phyloP scores from a whole-genome alignment of 148 eudicot species.

The Linanthus parryae region DNA sequence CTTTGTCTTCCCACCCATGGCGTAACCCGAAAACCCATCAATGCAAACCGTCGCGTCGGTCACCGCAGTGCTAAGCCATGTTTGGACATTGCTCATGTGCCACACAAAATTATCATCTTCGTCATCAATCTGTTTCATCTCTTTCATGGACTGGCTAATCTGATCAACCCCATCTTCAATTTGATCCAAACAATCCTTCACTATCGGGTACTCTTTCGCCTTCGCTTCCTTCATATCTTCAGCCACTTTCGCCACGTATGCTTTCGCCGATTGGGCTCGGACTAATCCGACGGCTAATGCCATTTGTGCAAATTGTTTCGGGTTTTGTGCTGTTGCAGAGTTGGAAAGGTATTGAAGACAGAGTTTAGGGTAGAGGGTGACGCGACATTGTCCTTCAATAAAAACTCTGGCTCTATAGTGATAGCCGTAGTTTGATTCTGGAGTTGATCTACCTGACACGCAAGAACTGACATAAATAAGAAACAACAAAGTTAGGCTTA shows the following conservation, averaged over 20 bases:
- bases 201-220: constrained; percentile 24
- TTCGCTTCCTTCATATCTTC: constrained; percentile 8
- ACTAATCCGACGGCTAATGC: constrained; percentile 40
- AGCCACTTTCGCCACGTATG: constrained; percentile 39
- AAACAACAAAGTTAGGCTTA: too few species aligned
- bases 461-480: too few species aligned
- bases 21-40: constrained; percentile 32
- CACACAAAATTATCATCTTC: constrained; percentile 37
- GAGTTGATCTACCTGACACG: too few species aligned
- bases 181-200: constrained; percentile 43
- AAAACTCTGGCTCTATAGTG: constrained; percentile 36
- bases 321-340: constrained; percentile 19
- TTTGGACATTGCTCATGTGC: constrained; percentile 49
- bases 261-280: constrained; percentile 32
- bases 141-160: constrained; percentile 33
- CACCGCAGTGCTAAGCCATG: constrained; percentile 60
- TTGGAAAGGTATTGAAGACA: constrained; percentile 20
- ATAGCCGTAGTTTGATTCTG: too few species aligned
- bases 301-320: constrained; percentile 38
- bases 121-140: constrained; percentile 23
- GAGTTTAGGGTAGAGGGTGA: constrained; percentile 23
- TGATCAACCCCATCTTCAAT: constrained; percentile 49
- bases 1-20: constrained; percentile 26
- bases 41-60: constrained; percentile 45
- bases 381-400: constrained; percentile 27